Evolutionary conservation across 2,329 filamentous ascomycete genomes (phyloP).

Genomic region (Drechslerella dactyloides): DNA sequence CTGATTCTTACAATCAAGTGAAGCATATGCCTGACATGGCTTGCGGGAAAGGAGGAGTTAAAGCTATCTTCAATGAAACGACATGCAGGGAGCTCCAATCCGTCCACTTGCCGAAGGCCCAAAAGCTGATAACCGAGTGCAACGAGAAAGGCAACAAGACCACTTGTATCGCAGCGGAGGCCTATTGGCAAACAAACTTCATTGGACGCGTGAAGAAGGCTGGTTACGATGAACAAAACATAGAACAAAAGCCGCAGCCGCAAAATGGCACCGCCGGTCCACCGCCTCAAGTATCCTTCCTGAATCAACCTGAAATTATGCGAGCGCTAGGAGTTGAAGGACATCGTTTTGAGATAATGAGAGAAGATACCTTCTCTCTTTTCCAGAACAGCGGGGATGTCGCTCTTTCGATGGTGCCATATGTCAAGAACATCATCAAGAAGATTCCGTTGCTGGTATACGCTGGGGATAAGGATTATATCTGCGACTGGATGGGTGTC

Average conservation of each 20-base stretch:
- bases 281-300: no score
- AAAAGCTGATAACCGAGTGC: slow-evolving; percentile 72
- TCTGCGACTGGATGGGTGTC: slow-evolving; percentile 98
- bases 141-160: no score
- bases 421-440: slow-evolving; percentile 80
- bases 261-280: no score
- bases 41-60: slow-evolving; percentile 92
- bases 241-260: no score
- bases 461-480: slow-evolving; percentile 85
- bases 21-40: slow-evolving; percentile 96
- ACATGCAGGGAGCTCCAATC: slow-evolving; percentile 91
- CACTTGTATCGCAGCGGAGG: no score
- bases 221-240: no score
- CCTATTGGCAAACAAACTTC: no score
- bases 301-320: no score
- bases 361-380: slow-evolving; percentile 89
- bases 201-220: no score
- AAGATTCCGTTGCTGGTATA: slow-evolving; percentile 95
- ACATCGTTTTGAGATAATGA: no score
- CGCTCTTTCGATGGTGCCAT: slow-evolving; percentile 97
- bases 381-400: slow-evolving; percentile 95
- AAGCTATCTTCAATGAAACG: slow-evolving; percentile 77
- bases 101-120: slow-evolving; percentile 66
- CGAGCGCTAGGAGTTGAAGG: no score
- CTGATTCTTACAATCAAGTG: slow-evolving; percentile 91